These are phyloP conservation scores for Trichoderma arundinaceum DNA, from an alignment of 2,329 filamentous ascomycete genomes.

Conservation along the genomic window DNA sequence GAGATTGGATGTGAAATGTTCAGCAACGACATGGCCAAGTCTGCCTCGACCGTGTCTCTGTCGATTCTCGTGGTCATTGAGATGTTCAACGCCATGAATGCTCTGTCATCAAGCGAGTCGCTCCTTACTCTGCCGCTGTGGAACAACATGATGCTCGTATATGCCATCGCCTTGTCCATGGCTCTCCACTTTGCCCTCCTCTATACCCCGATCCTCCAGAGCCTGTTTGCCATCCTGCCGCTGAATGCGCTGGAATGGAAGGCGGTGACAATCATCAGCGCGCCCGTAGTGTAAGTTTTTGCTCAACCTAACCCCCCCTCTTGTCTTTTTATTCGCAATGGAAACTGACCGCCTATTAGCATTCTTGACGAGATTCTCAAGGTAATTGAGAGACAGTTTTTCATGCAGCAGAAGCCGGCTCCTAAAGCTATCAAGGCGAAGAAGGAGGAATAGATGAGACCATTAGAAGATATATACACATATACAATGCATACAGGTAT, in stretches of 20 bases:
- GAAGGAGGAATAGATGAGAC: slow-evolving; percentile 57
- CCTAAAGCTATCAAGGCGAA: slow-evolving; percentile 51
- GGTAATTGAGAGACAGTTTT: slow-evolving; percentile 71
- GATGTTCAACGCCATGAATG: slow-evolving; percentile 99
- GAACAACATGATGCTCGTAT: slow-evolving; percentile 98
- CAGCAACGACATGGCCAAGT: slow-evolving; percentile 79
- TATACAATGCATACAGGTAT: slow-evolving; percentile 40
- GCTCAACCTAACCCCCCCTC: not conserved
- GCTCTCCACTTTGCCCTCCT: slow-evolving; percentile 90
- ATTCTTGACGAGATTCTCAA: slow-evolving; percentile 86
- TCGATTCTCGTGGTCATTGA: slow-evolving; percentile 95
- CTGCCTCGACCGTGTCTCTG: slow-evolving; percentile 90
- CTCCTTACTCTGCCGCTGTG: slow-evolving; percentile 92
- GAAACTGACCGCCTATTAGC: slow-evolving; percentile 51
- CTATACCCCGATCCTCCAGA: slow-evolving; percentile 88
- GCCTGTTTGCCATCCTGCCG: slow-evolving; percentile 87
- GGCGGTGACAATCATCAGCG: slow-evolving; percentile 85
- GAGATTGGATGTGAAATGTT: slow-evolving; percentile 95
- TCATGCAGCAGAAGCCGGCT: slow-evolving; percentile 58
- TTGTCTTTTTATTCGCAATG: not conserved
- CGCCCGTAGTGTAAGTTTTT: slow-evolving; percentile 82
- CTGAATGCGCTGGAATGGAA: slow-evolving; percentile 88
- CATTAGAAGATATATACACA: slow-evolving; percentile 35
- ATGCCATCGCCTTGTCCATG: slow-evolving; percentile 93
- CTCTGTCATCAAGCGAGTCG: slow-evolving; percentile 91